Evolutionary conservation across 768 basidiomycete species (phyloP), one percentile per base, ranked within the genome.

Genomic region (Lentinula guzmanii): DNA sequence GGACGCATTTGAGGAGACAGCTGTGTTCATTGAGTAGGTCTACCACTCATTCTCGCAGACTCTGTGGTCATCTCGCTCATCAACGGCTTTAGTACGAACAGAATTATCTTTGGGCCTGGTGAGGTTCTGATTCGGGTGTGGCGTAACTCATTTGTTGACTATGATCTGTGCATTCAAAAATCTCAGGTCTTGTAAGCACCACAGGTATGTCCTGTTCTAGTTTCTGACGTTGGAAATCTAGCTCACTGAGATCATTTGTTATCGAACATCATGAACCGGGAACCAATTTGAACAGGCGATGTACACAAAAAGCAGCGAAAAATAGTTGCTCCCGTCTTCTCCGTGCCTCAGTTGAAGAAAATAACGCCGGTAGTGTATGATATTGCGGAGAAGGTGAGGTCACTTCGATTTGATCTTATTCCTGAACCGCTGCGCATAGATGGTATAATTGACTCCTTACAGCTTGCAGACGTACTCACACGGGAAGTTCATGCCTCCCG

Each of bases 301-400:
- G 66, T 76, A 65, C 82, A 83, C 65, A 76, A 75, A 67, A 72
- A 71, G 28, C 82, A 84, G 66, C 72, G 82, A 18, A 81, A 81
- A 65, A 71, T 81, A 42, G 76, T 82, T 46, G 75, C 70, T 52
- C 77, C 80, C 2, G 74, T 82, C 8, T 83, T 84, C 65, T 78
- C 79, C 1, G 70, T 73, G 5, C 69, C 76, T 5, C 79, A 82
- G 53, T 70, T 84, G 37, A 77, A 78, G 18, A 68, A 73, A 18
- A 64, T 82, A 61, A 72, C 78, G 2, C 79, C 82, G 7, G 66
- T 74, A 4, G 76, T 84, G 52, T 77, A 79, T 65, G 68, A 75
- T 21, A 75, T 83, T 13, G 72, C 78, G 2, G 74, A 77, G 53
- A 78, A 78, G 69, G 81, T 82, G 58, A 42, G 73, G 62, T 18